These are phyloP conservation scores for Dendrobium catenatum DNA, from an alignment of 106 monocot genomes.

Conservation along the genomic window DNA sequence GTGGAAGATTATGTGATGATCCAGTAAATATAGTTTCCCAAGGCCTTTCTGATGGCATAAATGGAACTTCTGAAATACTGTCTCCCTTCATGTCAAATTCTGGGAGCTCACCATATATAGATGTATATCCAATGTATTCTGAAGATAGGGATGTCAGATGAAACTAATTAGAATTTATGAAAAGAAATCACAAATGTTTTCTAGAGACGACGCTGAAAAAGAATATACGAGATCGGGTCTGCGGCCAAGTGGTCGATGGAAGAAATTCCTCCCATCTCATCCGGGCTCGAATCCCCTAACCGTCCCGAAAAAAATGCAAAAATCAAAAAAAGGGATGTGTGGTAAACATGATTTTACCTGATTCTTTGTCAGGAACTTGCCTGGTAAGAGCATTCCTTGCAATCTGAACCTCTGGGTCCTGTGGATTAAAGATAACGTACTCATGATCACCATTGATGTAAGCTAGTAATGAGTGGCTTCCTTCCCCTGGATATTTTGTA, in stretches of 20 bases:
- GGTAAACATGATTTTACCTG: conserved; percentile 24
- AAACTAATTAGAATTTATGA: not conserved
- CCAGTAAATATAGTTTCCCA: conserved; percentile 90
- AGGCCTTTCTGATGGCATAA: conserved; percentile 59
- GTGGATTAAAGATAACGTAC: conserved; percentile 78
- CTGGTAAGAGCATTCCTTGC: conserved; percentile 13
- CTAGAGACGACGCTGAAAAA: too few species aligned
- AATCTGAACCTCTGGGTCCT: conserved; percentile 16
- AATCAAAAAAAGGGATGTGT: too few species aligned
- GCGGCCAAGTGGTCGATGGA: too few species aligned
- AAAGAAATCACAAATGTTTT: not conserved
- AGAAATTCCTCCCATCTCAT: too few species aligned
- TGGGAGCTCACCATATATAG: conserved; percentile 79
- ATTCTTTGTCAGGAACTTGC: conserved; percentile 30
- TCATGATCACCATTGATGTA: conserved; percentile 73
- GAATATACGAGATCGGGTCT: too few species aligned
- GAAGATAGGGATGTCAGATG: conserved; percentile 3
- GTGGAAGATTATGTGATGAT: conserved; percentile 79
- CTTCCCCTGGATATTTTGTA: conserved; percentile 15
- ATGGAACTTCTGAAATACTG: conserved; percentile 36
- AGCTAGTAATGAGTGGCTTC: conserved; percentile 29
- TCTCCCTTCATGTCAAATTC: conserved; percentile 28
- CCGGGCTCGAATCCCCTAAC: too few species aligned
- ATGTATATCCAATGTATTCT: conserved; percentile 62
- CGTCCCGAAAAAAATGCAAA: too few species aligned